Base-by-base conservation (phyloP, 2,329 filamentous ascomycete species). In the Colletotrichum spinosum region DNA sequence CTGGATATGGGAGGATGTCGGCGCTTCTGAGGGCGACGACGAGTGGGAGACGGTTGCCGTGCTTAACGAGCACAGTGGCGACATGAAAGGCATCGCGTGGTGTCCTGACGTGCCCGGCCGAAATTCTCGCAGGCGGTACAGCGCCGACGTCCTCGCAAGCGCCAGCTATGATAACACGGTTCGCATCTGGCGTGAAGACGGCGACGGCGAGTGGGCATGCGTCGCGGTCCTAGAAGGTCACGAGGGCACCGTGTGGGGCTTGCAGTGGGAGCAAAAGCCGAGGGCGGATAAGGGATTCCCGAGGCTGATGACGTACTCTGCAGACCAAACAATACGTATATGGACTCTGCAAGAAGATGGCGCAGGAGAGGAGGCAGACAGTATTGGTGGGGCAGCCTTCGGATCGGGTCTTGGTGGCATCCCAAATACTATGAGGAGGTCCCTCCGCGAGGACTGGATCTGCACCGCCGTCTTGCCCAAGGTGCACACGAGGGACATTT, bases 1-100 rank as follows among this genome's bases (percentile, higher is more conserved):
- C 15, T 99, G 96, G 96, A 93, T 99, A 72, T 99, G 96, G 96
- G 96, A 99, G 79, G 96, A 98, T 76, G 87, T 97, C 58, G 87
- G 87, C 44, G 79, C 80, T 8, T 80, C 81, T 60, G 90, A 92
- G 70, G 92, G 90, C 13, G 94, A 97, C 60, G 95, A 97, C 76
- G 96, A 98, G 76, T 98, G 94, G 82, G 96, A 99, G 84, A 98
- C 96, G 2, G 90, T 98, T 13, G 96, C 95, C 0, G 95, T 98
- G 57, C 84, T 98, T 73, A 93, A 92, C 78, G 96, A 98, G 79
- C 96, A 99, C 76, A 92, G 94, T 51, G 94, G 92, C 25, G 96
- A 99, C 78, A 94, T 99, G 70, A 99, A 99, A 77, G 93, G 90
- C 69, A 92, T 99, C 2, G 88, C 90, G 3, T 99, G 96, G 96